Base-by-base conservation (phyloP, 2,329 filamentous ascomycete genomes). In the Neurospora sp. region DNA sequence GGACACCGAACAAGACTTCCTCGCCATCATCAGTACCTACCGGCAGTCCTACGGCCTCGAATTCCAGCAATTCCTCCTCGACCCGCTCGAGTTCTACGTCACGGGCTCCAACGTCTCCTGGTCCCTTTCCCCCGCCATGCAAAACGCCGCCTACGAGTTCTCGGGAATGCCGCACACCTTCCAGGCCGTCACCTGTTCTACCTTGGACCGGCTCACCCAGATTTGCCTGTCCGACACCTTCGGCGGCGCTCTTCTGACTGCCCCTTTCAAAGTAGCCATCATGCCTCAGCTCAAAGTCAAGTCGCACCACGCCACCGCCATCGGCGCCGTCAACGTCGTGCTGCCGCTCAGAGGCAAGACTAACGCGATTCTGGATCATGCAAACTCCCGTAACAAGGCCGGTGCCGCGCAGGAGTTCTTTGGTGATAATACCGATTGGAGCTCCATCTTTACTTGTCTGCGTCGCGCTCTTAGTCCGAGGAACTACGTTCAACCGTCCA, bases 61-160 rank as follows among this genome's bases (percentile, higher is more conserved):
- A 4, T 92, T 90, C 76, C 83, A 84, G 23, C 84, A 84, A 10
- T 89, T 88, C 69, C 82, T 86, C 0, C 82, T 90, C 43, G 87
- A 91, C 67, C 85, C 89, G 0, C 86, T 92, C 75, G 85, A 88
- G 62, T 91, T 90, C 76, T 90, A 89, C 75, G 87, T 91, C 70
- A 85, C 92, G 62, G 90, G 90, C 19, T 88, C 86, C 38, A 89
- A 88, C 72, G 86, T 91, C 23, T 87, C 86, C 66, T 91, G 91
- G 79, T 92, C 89, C 71, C 82, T 92, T 67, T 91, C 90, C 0
- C 90, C 91, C 0, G 87, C 88, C 10, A 92, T 93, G 88, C 89
- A 92, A 76, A 88, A 87, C 71, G 86, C 89, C 11, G 90, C 90
- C 11, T 92, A 90, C 76, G 82, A 85, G 68, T 85, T 84, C 33